Conservation (phyloP, 495 filamentous ascomycete genomes). For the Trypethelium eluteriae region DNA sequence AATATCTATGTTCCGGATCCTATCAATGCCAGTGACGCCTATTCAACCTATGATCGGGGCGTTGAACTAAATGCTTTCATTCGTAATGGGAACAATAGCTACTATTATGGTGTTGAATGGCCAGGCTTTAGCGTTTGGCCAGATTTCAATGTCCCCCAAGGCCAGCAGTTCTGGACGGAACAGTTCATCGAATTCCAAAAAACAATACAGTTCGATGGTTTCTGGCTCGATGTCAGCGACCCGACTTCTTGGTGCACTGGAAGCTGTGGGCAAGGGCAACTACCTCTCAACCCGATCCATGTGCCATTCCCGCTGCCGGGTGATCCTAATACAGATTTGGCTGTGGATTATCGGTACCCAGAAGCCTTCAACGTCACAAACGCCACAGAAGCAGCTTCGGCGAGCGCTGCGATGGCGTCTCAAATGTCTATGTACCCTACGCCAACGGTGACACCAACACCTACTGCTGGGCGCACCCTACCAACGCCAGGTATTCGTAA, state of each 20-base stretch:
- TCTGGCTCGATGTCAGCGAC: slow-evolving; percentile 24
- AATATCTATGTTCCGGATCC: slow-evolving; percentile 24
- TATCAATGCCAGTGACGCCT: slow-evolving; percentile 18
- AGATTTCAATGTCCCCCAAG: slow-evolving; percentile 17
- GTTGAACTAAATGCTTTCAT: slow-evolving; percentile 16
- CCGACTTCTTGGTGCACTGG: slow-evolving; percentile 22
- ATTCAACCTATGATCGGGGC: slow-evolving; percentile 21
- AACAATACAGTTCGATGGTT: slow-evolving; percentile 20
- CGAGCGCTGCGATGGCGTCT: slow-evolving; percentile 17
- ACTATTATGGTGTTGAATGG: slow-evolving; percentile 22
- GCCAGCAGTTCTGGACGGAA: slow-evolving; percentile 22
- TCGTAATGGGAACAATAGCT: slow-evolving; percentile 20
- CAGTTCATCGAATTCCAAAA: slow-evolving; percentile 20
- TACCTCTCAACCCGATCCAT: slow-evolving; percentile 21
- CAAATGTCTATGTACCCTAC: slow-evolving; percentile 18
- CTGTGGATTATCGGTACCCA: slow-evolving; percentile 20
- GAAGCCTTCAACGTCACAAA: slow-evolving; percentile 24
- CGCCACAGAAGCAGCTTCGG: slow-evolving; percentile 24
- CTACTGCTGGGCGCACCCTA: slow-evolving; percentile 17
- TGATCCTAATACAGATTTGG: slow-evolving; percentile 18
- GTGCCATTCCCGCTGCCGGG: slow-evolving; percentile 21
- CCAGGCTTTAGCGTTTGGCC: slow-evolving; percentile 23
- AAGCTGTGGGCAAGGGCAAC: slow-evolving; percentile 17
- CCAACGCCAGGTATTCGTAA: slow-evolving; percentile 23
- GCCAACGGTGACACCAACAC: slow-evolving; percentile 15